A percentile compares a stretch with the other conserved stretches of the same genome.
phyloP scores from a whole-genome alignment of 2,329 filamentous ascomycete species.

The Aspergillus calidoustus region DNA sequence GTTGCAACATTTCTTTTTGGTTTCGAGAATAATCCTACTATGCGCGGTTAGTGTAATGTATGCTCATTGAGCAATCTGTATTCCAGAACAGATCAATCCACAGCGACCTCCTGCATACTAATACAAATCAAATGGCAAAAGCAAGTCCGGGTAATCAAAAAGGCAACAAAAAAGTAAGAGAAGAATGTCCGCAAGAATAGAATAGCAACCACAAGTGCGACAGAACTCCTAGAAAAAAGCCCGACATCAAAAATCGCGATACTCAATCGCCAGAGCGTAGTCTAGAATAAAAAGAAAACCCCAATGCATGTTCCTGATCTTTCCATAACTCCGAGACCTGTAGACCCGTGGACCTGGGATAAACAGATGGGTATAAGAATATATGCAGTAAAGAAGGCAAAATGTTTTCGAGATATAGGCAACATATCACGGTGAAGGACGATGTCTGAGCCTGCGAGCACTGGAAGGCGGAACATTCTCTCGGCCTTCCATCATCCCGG shows the following conservation, averaged over 20 bases:
- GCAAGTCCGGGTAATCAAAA: background rate
- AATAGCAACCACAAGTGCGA: background rate
- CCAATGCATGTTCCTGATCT: background rate
- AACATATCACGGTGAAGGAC: slow-evolving; percentile 30
- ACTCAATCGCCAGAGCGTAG: background rate
- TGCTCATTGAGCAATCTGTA: background rate
- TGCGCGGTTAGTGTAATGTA: background rate
- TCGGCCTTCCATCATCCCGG: slow-evolving; percentile 49
- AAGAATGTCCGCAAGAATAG: background rate
- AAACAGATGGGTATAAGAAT: slow-evolving; percentile 15
- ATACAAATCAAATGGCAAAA: background rate
- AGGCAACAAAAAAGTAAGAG: background rate
- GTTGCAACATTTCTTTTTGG: background rate
- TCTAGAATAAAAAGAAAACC: slow-evolving; percentile 5
- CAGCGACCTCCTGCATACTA: background rate
- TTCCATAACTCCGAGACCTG: slow-evolving; percentile 7
- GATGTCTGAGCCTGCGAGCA: slow-evolving; percentile 38
- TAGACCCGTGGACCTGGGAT: background rate
- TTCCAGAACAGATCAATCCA: background rate
- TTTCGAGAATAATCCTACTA: background rate
- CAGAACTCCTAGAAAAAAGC: background rate
- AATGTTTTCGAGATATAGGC: background rate
- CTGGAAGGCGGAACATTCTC: slow-evolving; percentile 47
- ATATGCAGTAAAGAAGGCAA: slow-evolving; percentile 5
- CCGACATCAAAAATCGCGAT: background rate